A percentile compares a stretch with the other conserved stretches of the same genome.
phyloP scores from a whole-genome alignment of 2,329 filamentous ascomycete species.

The Metarhizium sp. region DNA sequence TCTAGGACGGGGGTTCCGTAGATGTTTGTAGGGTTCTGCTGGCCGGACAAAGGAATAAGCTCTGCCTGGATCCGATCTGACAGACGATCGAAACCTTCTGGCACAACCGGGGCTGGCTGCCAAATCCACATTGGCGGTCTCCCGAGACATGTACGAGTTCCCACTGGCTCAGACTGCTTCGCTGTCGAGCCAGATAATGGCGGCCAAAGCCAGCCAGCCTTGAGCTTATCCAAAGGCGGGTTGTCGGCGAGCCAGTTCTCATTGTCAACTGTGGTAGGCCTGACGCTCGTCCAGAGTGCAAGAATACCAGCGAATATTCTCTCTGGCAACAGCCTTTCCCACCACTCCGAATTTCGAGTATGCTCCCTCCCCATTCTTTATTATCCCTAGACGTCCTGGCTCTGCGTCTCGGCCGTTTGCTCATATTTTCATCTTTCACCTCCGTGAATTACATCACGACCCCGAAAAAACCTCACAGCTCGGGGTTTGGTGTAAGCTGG shows the following conservation, averaged over 20 bases:
- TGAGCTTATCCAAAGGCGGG: conserved; percentile 12
- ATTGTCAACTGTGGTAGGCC: conserved; percentile 7
- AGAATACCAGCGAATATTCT: conserved; percentile 6
- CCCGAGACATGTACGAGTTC: conserved; percentile 18
- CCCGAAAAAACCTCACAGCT: neutral
- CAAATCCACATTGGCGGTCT: conserved; percentile 11
- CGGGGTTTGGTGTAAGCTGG: conserved; percentile 2
- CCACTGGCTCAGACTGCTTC: conserved; percentile 7
- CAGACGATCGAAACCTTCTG: conserved; percentile 8
- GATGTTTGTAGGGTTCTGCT: neutral
- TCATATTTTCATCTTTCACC: neutral
- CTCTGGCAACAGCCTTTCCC: conserved; percentile 3
- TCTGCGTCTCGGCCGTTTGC: neutral
- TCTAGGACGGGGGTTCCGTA: neutral
- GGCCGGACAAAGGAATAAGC: neutral
- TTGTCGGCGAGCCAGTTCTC: conserved; percentile 4
- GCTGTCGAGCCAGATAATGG: conserved; percentile 8
- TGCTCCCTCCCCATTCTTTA: conserved; percentile 5
- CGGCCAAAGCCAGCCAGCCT: conserved; percentile 5
- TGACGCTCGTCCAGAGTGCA: conserved; percentile 1
- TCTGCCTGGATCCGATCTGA: conserved; percentile 6
- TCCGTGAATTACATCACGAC: neutral
- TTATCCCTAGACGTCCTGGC: conserved; percentile 6
- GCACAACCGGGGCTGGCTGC: conserved; percentile 4
- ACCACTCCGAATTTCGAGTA: conserved; percentile 1